Base-by-base conservation (phyloP, 139 green algal species). In the Chlamydomonas schloesseri region DNA sequence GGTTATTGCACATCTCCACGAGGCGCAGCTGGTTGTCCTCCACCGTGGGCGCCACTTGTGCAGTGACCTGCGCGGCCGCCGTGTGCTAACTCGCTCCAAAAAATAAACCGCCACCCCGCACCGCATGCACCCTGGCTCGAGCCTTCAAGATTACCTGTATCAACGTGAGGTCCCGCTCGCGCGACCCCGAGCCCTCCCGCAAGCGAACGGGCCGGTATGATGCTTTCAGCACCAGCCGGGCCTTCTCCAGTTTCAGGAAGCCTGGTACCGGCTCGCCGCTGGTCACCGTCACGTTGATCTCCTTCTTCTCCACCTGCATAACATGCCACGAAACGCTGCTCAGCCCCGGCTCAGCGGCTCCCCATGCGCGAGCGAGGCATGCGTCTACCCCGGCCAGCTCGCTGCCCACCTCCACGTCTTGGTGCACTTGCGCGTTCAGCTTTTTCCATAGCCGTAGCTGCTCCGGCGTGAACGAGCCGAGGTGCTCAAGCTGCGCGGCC, bases 1-100 rank as follows among this genome's bases (percentile, higher is more conserved):
- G 91, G 72, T 91, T 92, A 84, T 94, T 88, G 73, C 88, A 92
- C 79, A 94, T 94, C 65, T 91, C 91, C 33, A 89, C 87, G 73
- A 94, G 84, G 0, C 91, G 86, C 65, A 88, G 70, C 64, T 93
- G 86, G 84, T 86, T 89, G 23, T 91, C 89, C 34, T 90, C 84
- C 31, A 69, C 29, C 0, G 81, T 75, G 33, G 77, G 33, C 3
- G 46, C 37, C 1, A 65, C 65, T 67, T 88, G 82, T 33, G 88
- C 75, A n/a, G 82, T 71, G 47, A 88, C 81, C 69, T 79, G 69
- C 70, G 23, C 14, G 5, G 42, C 71, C 10, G 13, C 46, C n/a
- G 5, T 17, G 70, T 24, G n/a, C 28, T 13, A 34, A 17, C 6
- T 33, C 21, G 31, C 13, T 17, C 33, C 1, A 47, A 28, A 13